Conservation (phyloP, 2,329 filamentous ascomycete genomes). For the Neofusicoccum parvum region DNA sequence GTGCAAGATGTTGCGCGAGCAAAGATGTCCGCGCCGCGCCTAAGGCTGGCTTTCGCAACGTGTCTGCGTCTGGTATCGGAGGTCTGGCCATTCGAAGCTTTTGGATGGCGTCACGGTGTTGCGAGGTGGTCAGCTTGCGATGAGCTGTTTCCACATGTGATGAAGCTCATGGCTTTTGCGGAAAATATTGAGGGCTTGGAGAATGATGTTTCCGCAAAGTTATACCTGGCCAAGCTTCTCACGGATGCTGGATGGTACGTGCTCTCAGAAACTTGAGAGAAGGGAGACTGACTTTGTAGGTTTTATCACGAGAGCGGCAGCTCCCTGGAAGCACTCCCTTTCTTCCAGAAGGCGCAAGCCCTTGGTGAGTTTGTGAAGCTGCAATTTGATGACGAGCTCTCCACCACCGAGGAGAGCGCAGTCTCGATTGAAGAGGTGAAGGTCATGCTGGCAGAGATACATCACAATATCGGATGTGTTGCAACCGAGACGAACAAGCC, state of each 20-base stretch:
- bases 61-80: constrained; percentile 22
- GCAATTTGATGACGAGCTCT: neutral
- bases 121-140: constrained; percentile 23
- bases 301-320: constrained; percentile 25
- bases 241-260: neutral
- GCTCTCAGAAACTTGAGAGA: neutral
- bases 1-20: neutral
- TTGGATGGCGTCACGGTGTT: constrained; percentile 25
- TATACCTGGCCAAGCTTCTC: neutral
- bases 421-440: constrained; percentile 12
- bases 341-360: constrained; percentile 22
- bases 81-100: constrained; percentile 24
- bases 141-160: constrained; percentile 24
- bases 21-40: neutral
- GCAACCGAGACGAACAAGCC: constrained; percentile 26
- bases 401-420: neutral
- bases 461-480: constrained; percentile 26
- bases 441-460: constrained; percentile 23
- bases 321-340: constrained; percentile 18
- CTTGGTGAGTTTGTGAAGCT: neutral
- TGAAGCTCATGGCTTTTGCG: constrained; percentile 1
- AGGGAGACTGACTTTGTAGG: neutral
- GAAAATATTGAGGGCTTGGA: constrained; percentile 9
- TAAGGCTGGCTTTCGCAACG: neutral
- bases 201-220: neutral